phyloP scores from a whole-genome alignment of 1,284 basidiomycete genomes.

The Austroboletus niveus region DNA sequence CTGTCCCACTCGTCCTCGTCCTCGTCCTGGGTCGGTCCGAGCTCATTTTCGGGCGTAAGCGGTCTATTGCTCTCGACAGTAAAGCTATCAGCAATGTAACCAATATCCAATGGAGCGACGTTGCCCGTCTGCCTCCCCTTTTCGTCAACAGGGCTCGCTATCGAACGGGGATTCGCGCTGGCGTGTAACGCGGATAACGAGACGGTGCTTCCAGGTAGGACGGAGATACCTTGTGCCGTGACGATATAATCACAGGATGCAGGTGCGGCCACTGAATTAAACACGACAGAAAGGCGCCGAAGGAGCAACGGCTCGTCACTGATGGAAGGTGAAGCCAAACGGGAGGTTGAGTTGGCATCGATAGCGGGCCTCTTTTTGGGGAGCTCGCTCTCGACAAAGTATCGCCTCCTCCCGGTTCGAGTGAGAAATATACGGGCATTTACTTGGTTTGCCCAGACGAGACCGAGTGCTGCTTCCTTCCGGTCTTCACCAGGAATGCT shows the following conservation, averaged over 20 bases:
- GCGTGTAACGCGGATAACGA: constrained; percentile 2
- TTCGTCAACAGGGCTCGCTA: not conserved
- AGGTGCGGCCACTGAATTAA: constrained; percentile 61
- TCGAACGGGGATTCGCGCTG: not conserved
- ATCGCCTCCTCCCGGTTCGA: constrained; percentile 67
- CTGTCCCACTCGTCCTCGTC: constrained; percentile 31
- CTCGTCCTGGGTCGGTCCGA: constrained; percentile 15
- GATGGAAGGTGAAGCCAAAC: constrained; percentile 1
- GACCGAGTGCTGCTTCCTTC: constrained; percentile 82
- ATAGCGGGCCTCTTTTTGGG: constrained; percentile 14
- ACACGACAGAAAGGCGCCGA: constrained; percentile 69
- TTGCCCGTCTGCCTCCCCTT: constrained; percentile 14
- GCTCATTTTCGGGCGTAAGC: constrained; percentile 25
- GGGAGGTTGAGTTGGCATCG: not conserved
- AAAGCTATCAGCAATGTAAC: constrained; percentile 30
- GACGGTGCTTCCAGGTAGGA: constrained; percentile 28
- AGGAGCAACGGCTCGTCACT: constrained; percentile 47
- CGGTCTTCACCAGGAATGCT: constrained; percentile 51
- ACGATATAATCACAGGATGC: constrained; percentile 73
- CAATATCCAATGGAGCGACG: constrained; percentile 40
- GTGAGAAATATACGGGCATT: constrained; percentile 81
- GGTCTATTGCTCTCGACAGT: constrained; percentile 10
- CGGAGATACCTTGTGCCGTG: constrained; percentile 53
- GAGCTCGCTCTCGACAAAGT: constrained; percentile 41
- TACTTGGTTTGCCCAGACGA: constrained; percentile 89